Conservation (phyloP, 2,329 filamentous ascomycete genomes). For the Allantophomopsis lycopodina region DNA sequence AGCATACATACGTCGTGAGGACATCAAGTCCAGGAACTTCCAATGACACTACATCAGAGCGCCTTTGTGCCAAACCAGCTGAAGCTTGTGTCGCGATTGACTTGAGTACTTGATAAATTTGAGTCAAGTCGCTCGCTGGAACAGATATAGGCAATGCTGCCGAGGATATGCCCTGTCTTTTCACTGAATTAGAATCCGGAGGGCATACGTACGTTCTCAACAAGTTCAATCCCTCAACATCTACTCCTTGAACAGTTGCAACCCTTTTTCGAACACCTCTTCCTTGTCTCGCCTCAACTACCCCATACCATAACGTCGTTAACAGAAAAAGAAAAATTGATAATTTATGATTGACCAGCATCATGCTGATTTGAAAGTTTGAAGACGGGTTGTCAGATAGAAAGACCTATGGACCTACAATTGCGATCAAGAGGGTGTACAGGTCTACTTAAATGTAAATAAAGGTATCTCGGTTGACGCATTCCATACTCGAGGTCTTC, state of each 20-base stretch:
- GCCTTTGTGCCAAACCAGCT: background rate
- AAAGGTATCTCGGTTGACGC: background rate
- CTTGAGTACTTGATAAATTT: conserved; percentile 2
- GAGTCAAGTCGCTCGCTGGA: conserved; percentile 1
- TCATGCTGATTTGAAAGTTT: too few relatives aligned
- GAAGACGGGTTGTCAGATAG: too few relatives aligned
- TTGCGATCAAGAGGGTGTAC: background rate
- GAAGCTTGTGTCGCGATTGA: conserved; percentile 1
- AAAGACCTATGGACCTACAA: background rate
- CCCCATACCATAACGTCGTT: background rate
- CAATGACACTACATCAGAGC: background rate
- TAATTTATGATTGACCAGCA: background rate
- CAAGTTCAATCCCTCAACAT: conserved; percentile 1
- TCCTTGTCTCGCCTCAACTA: background rate
- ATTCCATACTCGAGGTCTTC: background rate
- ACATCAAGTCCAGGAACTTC: background rate
- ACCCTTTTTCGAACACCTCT: background rate
- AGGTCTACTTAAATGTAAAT: background rate
- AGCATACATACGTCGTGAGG: background rate
- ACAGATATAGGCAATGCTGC: conserved; percentile 1
- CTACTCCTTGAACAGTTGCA: background rate
- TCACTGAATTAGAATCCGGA: conserved; percentile 3
- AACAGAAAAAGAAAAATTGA: background rate
- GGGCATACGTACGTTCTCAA: conserved; percentile 8
- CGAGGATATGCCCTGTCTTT: conserved; percentile 1